These are phyloP conservation scores for Aspergillus sp. DNA, from an alignment of 2,329 filamentous ascomycete genomes.

Conservation along the genomic window DNA sequence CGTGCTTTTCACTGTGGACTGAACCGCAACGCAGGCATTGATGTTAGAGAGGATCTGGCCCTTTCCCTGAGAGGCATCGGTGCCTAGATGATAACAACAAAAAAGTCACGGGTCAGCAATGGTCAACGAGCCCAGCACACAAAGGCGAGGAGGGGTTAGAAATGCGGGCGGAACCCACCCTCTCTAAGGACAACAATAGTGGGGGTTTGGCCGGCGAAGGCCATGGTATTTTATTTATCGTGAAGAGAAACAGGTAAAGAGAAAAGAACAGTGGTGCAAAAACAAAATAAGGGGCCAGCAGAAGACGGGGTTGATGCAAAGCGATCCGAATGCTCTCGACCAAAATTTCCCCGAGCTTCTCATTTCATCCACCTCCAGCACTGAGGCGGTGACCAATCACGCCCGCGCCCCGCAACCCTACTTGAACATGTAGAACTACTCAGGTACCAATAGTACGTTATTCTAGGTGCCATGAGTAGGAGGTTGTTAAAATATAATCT, in stretches of 20 bases:
- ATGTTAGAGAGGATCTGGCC: slow-evolving; percentile 97
- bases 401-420: slow-evolving; percentile 20
- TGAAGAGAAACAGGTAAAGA: slow-evolving; percentile 18
- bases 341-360: slow-evolving; percentile 46
- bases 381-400: slow-evolving; percentile 38
- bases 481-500: not conserved
- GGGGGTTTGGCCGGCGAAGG: slow-evolving; percentile 94
- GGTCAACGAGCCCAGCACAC: slow-evolving; percentile 26
- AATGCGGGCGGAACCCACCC: slow-evolving; percentile 60
- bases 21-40: slow-evolving; percentile 94
- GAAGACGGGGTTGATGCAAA: slow-evolving; percentile 22
- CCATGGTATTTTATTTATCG: slow-evolving; percentile 61
- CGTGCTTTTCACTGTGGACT: slow-evolving; percentile 92
- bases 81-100: slow-evolving; percentile 59
- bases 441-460: too few species aligned
- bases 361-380: slow-evolving; percentile 29
- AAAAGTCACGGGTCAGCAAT: slow-evolving; percentile 17
- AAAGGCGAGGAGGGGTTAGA: slow-evolving; percentile 24
- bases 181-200: slow-evolving; percentile 98
- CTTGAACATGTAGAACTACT: not conserved
- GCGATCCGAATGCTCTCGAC: slow-evolving; percentile 35
- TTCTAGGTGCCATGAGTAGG: too few species aligned
- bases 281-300: slow-evolving; percentile 3
- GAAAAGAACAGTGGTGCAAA: slow-evolving; percentile 4
- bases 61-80: slow-evolving; percentile 94